A percentile compares a stretch with the other conserved stretches of the same genome.
phyloP scores from a whole-genome alignment of 2,329 filamentous ascomycete species.

The Fonsecaea multimorphosa region DNA sequence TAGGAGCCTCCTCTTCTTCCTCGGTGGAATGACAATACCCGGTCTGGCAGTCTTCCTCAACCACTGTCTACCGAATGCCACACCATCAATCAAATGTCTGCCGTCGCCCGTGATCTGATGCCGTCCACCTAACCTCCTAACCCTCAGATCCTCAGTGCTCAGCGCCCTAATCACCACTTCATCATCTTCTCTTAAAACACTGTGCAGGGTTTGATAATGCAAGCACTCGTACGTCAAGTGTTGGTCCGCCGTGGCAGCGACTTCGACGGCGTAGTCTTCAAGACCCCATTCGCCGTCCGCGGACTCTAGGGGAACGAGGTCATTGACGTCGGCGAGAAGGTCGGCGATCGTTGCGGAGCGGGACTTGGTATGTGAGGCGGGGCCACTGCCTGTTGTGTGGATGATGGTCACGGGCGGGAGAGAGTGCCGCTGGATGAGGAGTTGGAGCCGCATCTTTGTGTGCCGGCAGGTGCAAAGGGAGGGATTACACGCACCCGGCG shows the following conservation, averaged over 20 bases:
- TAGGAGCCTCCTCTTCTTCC: constrained; percentile 67
- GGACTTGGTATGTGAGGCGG: constrained; percentile 49
- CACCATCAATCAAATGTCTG: constrained; percentile 80
- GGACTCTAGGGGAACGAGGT: constrained; percentile 79
- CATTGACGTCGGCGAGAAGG: constrained; percentile 78
- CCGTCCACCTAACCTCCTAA: constrained; percentile 75
- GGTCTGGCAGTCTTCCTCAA: constrained; percentile 69
- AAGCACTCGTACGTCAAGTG: constrained; percentile 76
- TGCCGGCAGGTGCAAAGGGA: constrained; percentile 1
- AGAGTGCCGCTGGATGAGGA: constrained; percentile 74
- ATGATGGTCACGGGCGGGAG: constrained; percentile 75
- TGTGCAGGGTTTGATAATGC: constrained; percentile 76
- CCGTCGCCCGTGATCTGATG: constrained; percentile 81
- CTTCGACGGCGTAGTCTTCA: constrained; percentile 86
- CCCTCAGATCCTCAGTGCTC: constrained; percentile 73
- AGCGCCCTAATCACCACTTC: constrained; percentile 84
- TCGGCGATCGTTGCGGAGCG: constrained; percentile 71
- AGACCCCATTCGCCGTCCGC: constrained; percentile 73
- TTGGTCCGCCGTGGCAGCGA: constrained; percentile 52
- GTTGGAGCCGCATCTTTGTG: constrained; percentile 69
- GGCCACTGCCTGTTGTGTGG: constrained; percentile 64
- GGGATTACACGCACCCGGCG: not conserved
- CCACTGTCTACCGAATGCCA: constrained; percentile 79
- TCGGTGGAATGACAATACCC: constrained; percentile 71
- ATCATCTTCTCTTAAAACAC: constrained; percentile 80